Conservation (phyloP, 2,329 filamentous ascomycete genomes). For the Aureobasidium lini region DNA sequence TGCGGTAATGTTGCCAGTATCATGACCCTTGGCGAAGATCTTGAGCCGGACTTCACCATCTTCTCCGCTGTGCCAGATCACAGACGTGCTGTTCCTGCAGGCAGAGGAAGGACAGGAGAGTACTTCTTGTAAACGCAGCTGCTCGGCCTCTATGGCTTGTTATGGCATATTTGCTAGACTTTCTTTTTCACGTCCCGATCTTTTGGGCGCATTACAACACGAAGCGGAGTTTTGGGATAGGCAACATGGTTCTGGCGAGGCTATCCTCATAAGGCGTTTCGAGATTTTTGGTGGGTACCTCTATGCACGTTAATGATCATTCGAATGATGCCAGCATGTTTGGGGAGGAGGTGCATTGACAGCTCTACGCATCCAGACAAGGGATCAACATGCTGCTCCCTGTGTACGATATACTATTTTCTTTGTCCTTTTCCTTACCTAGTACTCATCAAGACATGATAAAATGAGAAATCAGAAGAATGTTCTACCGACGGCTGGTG, state of each 20-base stretch:
- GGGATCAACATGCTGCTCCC: not conserved
- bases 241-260: not conserved
- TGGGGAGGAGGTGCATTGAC: not conserved
- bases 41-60: conserved; percentile 87
- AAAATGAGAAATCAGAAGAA: not conserved
- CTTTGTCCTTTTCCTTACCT: not conserved
- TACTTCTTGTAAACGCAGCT: conserved; percentile 40
- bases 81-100: conserved; percentile 69
- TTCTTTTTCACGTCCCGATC: not conserved
- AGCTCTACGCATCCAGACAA: not conserved
- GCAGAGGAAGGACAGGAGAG: conserved; percentile 41
- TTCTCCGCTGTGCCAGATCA: conserved; percentile 86
- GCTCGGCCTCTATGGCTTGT: not conserved
- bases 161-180: not conserved
- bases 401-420: conserved; percentile 2
- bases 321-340: not conserved
- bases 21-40: conserved; percentile 79
- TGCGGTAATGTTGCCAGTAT: conserved; percentile 85
- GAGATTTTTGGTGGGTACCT: not conserved
- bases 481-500: too few species aligned
- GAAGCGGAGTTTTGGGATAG: not conserved
- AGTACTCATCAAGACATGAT: not conserved
- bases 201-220: not conserved
- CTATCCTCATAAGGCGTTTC: not conserved
- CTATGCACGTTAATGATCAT: conserved; percentile 2